Base-by-base conservation (phyloP, 176 grass and related monocot species). In the Hordeum marinum region DNA sequence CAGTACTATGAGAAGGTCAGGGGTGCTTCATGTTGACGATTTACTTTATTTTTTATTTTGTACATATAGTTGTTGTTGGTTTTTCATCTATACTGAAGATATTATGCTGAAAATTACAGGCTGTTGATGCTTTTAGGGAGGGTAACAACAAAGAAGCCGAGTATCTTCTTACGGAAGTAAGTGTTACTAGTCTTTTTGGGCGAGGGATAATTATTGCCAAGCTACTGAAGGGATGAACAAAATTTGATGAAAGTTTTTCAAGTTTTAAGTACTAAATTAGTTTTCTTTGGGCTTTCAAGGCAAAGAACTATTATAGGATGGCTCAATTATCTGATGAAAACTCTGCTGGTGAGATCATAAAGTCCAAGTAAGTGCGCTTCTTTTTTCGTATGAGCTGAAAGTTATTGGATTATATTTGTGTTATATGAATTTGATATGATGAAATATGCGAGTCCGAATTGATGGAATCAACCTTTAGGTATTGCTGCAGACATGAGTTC, bases 1-100 rank as follows among this genome's bases (percentile, higher is more conserved):
- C 79, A 92, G 66, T 98, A 98, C 79, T 98, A 95, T 85, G 89
- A 85, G 87, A 92, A 92, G 82, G 95, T 98, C 91, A 85, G 78
- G 26, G 24, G 10, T 43, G 27, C 40, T 85, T 45, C 29, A 55
- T 8, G 18, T 54, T 65, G 83, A 71, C 69, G 11, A 17, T 64
- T 64, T 15, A 32, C 21, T 65, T 81, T 77, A 55, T 73, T 42
- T 9, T 37, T 68, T 13, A 34, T 27, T 84, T 76, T 37, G 41
- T 24, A 14, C 68, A 31, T 67, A 79, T 68, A 64, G 12, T 80
- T 62, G 3, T 7, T 79, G 14, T 61, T 42, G 39, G 25, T 82
- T 57, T 59, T 83, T 67, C 18, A 23, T 21, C 80, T 52, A 70
- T 78, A 62, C 32, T 68, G 63, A 79, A 77, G 20, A 37, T 50